Evolutionary conservation across 106 monocot genomes (phyloP).

Genomic region (Apostasia shenzhenica): DNA sequence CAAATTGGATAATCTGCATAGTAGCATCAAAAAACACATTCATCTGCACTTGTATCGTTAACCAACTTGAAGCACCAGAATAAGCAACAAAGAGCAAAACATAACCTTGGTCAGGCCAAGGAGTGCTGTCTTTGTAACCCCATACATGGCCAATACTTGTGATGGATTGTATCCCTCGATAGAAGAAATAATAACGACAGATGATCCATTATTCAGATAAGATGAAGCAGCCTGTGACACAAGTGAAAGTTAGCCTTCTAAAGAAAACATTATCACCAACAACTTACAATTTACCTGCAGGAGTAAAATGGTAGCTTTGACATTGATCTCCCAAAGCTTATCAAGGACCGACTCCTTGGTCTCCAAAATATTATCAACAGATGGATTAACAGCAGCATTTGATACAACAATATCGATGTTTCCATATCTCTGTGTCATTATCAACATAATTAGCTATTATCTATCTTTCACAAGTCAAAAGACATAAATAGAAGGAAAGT

Average conservation of each 20-base stretch:
- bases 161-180: conserved; percentile 66
- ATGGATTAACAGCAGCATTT: conserved; percentile 91
- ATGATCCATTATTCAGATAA: conserved; percentile 69
- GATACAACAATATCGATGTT: conserved; percentile 91
- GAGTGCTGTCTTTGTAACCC: conserved; percentile 92
- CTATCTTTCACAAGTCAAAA: neutral
- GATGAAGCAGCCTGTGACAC: conserved; percentile 52
- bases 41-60: too few relatives aligned
- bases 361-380: conserved; percentile 56
- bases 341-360: conserved; percentile 74
- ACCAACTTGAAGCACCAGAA: neutral
- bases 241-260: neutral
- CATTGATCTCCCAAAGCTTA: conserved; percentile 97
- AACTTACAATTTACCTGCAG: conserved; percentile 42
- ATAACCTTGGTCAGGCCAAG: conserved; percentile 88
- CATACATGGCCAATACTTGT: conserved; percentile 72
- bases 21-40: too few relatives aligned
- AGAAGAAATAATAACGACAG: conserved; percentile 80
- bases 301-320: conserved; percentile 73
- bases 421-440: conserved; percentile 62
- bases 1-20: too few relatives aligned
- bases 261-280: neutral
- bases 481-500: neutral
- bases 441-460: neutral
- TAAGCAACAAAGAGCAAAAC: neutral